phyloP scores from a whole-genome alignment of 2,329 filamentous ascomycete species.

The Colletotrichum coccodes region DNA sequence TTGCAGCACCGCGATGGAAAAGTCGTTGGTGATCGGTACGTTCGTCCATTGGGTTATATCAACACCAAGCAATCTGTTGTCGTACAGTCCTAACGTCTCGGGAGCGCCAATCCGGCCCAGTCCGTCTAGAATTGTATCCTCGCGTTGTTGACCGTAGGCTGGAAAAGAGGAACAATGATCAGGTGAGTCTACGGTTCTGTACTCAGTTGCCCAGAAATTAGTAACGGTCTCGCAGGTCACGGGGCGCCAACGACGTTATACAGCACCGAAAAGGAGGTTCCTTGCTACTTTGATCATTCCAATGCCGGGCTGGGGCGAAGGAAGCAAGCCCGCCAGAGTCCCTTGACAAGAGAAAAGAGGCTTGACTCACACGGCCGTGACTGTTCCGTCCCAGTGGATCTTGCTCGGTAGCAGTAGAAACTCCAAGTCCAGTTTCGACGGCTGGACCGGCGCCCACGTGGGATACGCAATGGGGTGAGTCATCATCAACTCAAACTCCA shows the following conservation, averaged over 20 bases:
- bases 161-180: background rate
- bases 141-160: background rate
- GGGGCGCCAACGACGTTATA: background rate
- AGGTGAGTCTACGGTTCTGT: background rate
- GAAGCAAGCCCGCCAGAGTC: background rate
- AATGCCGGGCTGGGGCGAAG: too few species aligned
- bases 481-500: constrained; percentile 14
- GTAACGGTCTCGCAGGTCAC: background rate
- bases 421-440: background rate
- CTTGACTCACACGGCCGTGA: background rate
- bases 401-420: background rate
- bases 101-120: background rate
- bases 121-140: background rate
- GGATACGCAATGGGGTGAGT: background rate
- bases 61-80: background rate
- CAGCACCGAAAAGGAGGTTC: background rate
- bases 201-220: background rate
- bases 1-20: background rate
- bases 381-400: background rate
- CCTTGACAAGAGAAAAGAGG: background rate
- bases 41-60: background rate
- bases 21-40: background rate
- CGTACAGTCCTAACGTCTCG: background rate
- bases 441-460: background rate
- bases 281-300: background rate